These are phyloP conservation scores for Sporormia fimetaria DNA, from an alignment of 495 filamentous ascomycete species.

Conservation along the genomic window DNA sequence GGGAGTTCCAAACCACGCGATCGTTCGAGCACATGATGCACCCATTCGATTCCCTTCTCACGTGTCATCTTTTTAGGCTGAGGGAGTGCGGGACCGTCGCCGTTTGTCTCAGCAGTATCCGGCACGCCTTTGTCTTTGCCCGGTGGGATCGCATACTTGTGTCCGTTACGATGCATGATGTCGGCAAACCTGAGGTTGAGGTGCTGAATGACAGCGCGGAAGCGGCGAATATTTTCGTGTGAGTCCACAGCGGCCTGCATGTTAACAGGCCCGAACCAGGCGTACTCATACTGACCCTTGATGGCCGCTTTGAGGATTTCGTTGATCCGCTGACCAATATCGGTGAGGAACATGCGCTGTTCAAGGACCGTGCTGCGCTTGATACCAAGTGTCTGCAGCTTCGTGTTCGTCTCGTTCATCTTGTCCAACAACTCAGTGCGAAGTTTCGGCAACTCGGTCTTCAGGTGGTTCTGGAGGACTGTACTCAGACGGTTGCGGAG, in stretches of 20 bases:
- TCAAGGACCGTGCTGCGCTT: constrained; percentile 15
- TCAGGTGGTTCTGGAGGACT: constrained; percentile 27
- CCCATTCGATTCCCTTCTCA: constrained; percentile 16
- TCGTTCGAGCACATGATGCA: constrained; percentile 12
- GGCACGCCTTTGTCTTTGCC: not conserved
- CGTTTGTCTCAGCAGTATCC: not conserved
- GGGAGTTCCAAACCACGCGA: constrained; percentile 22
- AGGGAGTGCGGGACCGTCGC: not conserved
- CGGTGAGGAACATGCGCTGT: constrained; percentile 18
- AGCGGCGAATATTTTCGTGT: constrained; percentile 14
- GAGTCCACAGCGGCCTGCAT: constrained; percentile 14
- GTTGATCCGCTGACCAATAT: constrained; percentile 9
- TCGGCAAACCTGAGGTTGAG: constrained; percentile 26
- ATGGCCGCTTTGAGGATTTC: constrained; percentile 18
- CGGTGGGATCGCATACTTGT: constrained; percentile 18
- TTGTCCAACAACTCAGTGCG: constrained; percentile 20
- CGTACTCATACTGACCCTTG: constrained; percentile 22
- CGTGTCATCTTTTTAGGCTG: constrained; percentile 9
- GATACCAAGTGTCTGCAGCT: constrained; percentile 11
- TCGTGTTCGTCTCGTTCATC: constrained; percentile 7
- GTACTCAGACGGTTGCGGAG: constrained; percentile 28
- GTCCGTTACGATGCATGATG: constrained; percentile 16
- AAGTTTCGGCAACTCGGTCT: constrained; percentile 26
- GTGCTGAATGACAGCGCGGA: constrained; percentile 28
- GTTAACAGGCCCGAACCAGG: constrained; percentile 14